Evolutionary conservation across 768 basidiomycete genomes (phyloP).

Genomic region (Phaffia tasmanica): DNA sequence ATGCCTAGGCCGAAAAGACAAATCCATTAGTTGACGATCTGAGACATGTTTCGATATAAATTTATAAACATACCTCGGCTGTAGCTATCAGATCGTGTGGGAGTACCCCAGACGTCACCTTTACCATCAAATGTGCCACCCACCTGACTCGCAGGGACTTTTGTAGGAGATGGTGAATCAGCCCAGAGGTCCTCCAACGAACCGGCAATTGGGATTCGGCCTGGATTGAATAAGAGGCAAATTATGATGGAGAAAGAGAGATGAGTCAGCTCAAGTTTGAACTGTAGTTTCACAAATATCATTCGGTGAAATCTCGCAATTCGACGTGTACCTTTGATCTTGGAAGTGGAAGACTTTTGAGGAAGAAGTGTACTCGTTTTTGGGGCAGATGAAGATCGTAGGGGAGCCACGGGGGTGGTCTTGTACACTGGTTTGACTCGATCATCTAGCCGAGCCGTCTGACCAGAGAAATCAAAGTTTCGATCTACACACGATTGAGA

Average conservation of each 20-base stretch:
- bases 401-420: constrained; percentile 17
- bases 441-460: constrained; percentile 37
- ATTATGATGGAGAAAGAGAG: no score
- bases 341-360: constrained; percentile 8
- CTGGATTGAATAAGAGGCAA: constrained; percentile 1
- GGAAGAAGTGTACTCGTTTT: constrained; percentile 14
- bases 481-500: constrained; percentile 48
- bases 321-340: background rate
- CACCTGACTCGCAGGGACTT: background rate
- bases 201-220: constrained; percentile 1
- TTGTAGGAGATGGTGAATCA: background rate
- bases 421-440: constrained; percentile 21
- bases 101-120: constrained; percentile 18
- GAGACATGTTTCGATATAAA: background rate
- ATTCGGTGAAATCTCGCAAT: background rate
- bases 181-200: constrained; percentile 21
- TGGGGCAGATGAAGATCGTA: constrained; percentile 24
- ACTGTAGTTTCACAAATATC: background rate
- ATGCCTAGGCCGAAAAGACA: background rate
- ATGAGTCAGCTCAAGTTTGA: no score
- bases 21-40: background rate
- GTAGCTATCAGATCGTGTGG: constrained; percentile 2
- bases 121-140: constrained; percentile 4
- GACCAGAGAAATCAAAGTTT: constrained; percentile 76
- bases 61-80: background rate